Conservation (phyloP, 2,329 filamentous ascomycete genomes). For the Davidsoniella eucalypti region DNA sequence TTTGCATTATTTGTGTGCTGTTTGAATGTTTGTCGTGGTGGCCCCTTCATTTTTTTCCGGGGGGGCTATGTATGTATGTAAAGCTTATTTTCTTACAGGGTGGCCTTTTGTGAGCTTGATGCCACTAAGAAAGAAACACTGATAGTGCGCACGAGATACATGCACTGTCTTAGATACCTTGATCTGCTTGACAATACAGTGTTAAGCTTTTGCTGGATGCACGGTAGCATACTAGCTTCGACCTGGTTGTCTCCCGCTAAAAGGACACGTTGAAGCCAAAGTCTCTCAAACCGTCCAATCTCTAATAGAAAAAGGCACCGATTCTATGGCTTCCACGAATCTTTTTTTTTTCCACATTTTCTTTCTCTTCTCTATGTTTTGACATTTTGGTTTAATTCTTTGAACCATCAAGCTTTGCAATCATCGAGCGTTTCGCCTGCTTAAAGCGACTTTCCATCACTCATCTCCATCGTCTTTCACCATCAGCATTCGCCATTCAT, state of each 20-base stretch:
- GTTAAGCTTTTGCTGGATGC: no score
- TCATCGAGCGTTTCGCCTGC: no score
- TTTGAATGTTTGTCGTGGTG: neutral
- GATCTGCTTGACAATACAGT: no score
- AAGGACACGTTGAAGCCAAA: slow-evolving; percentile 14
- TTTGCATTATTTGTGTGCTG: no score
- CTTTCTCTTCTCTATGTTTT: slow-evolving; percentile 18
- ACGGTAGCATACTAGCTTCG: no score
- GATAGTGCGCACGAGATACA: no score
- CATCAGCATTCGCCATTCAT: neutral
- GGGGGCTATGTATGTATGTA: no score
- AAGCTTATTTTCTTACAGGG: neutral
- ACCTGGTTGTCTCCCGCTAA: slow-evolving; percentile 6
- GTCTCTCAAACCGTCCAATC: neutral
- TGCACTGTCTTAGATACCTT: no score
- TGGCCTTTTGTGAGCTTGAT: neutral
- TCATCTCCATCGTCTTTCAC: neutral
- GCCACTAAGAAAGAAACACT: neutral
- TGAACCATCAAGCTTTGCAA: no score
- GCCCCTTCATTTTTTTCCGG: no score
- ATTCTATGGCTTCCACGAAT: neutral
- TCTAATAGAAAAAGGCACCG: slow-evolving; percentile 8
- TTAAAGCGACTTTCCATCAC: neutral
- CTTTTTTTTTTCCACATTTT: slow-evolving; percentile 4
- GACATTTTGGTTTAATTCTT: neutral